These are phyloP conservation scores for Clavaria fumosa DNA, from an alignment of 768 basidiomycete species.

Conservation along the genomic window DNA sequence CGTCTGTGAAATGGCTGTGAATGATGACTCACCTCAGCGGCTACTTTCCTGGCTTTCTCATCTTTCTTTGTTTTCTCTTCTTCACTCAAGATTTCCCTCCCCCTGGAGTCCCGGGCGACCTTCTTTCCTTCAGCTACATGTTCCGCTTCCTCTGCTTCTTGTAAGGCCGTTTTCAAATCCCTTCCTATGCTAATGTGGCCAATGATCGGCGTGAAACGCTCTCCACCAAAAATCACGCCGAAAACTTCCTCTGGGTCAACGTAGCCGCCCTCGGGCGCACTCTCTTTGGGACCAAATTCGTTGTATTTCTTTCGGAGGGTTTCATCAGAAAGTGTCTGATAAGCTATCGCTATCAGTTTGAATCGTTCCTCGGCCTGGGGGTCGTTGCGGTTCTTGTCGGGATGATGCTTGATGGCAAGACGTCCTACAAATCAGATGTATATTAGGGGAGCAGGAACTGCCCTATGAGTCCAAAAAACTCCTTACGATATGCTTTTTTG, in stretches of 20 bases:
- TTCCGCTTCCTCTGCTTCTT: conserved; percentile 58
- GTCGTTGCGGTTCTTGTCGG: conserved; percentile 85
- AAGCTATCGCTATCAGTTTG: conserved; percentile 82
- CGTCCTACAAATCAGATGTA: conserved; percentile 30
- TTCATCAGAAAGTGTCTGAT: conserved; percentile 73
- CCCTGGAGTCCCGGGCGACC: conserved; percentile 38
- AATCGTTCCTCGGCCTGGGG: conserved; percentile 77
- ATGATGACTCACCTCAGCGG: conserved; percentile 45
- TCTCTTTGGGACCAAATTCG: conserved; percentile 79
- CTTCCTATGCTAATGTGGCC: conserved; percentile 75
- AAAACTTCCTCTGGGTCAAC: conserved; percentile 78
- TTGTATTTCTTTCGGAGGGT: conserved; percentile 73
- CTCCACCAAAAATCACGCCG: conserved; percentile 80
- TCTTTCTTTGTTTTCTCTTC: conserved; percentile 67
- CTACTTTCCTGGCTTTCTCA: conserved; percentile 48
- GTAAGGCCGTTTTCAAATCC: conserved; percentile 87
- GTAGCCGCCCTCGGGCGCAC: conserved; percentile 68
- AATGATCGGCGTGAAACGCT: conserved; percentile 74
- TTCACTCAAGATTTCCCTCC: conserved; percentile 36
- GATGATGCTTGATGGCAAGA: conserved; percentile 81
- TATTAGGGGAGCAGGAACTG: conserved; percentile 1
- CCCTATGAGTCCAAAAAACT: conserved; percentile 2
- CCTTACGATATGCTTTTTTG: conserved; percentile 80
- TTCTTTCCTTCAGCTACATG: conserved; percentile 36
- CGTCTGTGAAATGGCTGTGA: background rate